Evolutionary conservation across 2,329 filamentous ascomycete species (phyloP), one percentile per base, ranked within the genome.

Genomic region (Colletotrichum limetticola): DNA sequence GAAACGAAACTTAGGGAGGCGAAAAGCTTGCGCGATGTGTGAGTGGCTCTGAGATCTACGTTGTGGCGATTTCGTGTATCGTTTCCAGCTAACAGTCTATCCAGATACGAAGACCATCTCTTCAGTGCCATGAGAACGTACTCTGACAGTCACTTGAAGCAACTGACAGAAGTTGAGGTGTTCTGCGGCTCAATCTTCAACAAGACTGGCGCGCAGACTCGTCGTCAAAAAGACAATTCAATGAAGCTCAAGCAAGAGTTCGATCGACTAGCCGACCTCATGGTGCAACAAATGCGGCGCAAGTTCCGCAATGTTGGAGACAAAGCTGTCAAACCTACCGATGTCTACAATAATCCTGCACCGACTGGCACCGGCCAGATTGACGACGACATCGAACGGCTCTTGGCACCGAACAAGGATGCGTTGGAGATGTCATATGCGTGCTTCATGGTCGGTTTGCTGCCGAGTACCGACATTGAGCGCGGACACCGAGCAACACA

Each of bases 171-270:
- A 76, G 79, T 88, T 0, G 89, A 90, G 71, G 86, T 88, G 0
- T 89, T 90, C 66, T 88, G 87, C 28, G 89, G 88, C 9, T 85
- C 83, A n/a, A 85, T 90, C n/a, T 79, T 89, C 53, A 89, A 87
- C 78, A 87, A 85, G 73, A 80, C 78, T 0, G 88, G 88, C 0
- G 75, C 81, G 0, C 88, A 88, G 78, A 88, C 85, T 0, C 80
- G 81, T 11, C 85, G 86, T 2, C 87, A 90, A 75, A 84, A 87
- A 3, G 88, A 90, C 59, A 81, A 82, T 2, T 89, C 88, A 2
- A 80, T 84, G 59, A 86, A 86, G 75, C 82, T 90, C 24, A 86
- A 85, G 66, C 87, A 89, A 16, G 86, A 87, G 60, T 89, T 86
- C 60, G 85, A 88, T 56, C 82, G 84, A 9, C 82, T 87, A 56